phyloP scores from a whole-genome alignment of 768 basidiomycete species.

The Brasilioporus rufonigricans region DNA sequence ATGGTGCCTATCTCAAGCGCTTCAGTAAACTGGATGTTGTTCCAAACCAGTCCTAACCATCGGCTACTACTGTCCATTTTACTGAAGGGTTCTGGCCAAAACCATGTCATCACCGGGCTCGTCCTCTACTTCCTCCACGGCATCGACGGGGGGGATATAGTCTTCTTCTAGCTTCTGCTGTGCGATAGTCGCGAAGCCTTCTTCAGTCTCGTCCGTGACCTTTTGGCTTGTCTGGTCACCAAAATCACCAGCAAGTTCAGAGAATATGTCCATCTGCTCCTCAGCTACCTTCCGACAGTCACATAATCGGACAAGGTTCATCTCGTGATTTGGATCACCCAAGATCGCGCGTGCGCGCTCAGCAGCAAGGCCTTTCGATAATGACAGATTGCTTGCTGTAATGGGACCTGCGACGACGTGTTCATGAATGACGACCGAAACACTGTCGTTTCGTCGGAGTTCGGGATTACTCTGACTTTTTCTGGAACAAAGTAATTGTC shows the following conservation, averaged over 20 bases:
- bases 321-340: conserved; percentile 43
- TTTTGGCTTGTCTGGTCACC: conserved; percentile 20
- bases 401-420: conserved; percentile 57
- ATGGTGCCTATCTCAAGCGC: conserved; percentile 9
- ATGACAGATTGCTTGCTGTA: conserved; percentile 49
- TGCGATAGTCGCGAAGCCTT: conserved; percentile 48
- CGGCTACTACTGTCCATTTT: too few species aligned
- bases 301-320: conserved; percentile 44
- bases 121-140: conserved; percentile 18
- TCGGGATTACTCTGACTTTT: conserved; percentile 45
- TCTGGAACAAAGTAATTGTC: conserved; percentile 20
- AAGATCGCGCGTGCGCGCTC: conserved; percentile 59
- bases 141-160: conserved; percentile 10
- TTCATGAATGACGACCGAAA: conserved; percentile 61
- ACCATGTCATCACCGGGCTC: conserved; percentile 18
- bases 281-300: conserved; percentile 33
- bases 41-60: too few species aligned
- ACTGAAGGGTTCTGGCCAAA: background rate
- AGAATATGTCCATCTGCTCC: conserved; percentile 10
- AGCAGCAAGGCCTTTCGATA: conserved; percentile 69
- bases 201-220: conserved; percentile 45
- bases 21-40: too few species aligned
- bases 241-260: conserved; percentile 18
- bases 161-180: conserved; percentile 31
- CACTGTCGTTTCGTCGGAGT: conserved; percentile 45